Evolutionary conservation across 2,329 filamentous ascomycete species (phyloP).

Genomic region (Metarhizium brunneum): DNA sequence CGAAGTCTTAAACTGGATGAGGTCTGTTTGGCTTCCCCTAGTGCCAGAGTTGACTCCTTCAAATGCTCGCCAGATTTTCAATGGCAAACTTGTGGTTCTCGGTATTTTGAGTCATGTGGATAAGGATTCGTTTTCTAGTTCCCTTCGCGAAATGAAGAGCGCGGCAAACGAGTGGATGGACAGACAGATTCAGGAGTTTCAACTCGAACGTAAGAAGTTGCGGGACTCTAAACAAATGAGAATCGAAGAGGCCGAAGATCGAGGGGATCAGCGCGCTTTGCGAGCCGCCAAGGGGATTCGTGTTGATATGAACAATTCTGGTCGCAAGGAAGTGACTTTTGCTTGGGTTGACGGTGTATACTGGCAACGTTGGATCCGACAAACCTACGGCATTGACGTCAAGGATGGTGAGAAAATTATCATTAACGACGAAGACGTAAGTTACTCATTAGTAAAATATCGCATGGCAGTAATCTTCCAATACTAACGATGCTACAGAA

Average conservation of each 20-base stretch:
- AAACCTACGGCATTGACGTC: slow-evolving; percentile 89
- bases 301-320: slow-evolving; percentile 81
- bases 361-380: slow-evolving; percentile 94
- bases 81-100: slow-evolving; percentile 87
- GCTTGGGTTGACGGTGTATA: slow-evolving; percentile 96
- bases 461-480: too few species aligned
- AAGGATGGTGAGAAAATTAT: slow-evolving; percentile 84
- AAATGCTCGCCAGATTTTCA: slow-evolving; percentile 92
- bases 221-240: slow-evolving; percentile 90
- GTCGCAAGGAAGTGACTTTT: slow-evolving; percentile 84
- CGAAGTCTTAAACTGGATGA: slow-evolving; percentile 82
- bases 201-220: slow-evolving; percentile 85
- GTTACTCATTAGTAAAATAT: slow-evolving; percentile 22
- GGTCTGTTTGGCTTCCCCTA: slow-evolving; percentile 88
- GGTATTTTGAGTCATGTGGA: slow-evolving; percentile 77
- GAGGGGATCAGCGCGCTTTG: slow-evolving; percentile 79
- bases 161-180: slow-evolving; percentile 98
- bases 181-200: slow-evolving; percentile 84
- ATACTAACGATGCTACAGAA: slow-evolving; percentile 43
- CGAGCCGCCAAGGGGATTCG: slow-evolving; percentile 82
- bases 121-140: slow-evolving; percentile 65
- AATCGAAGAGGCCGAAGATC: slow-evolving; percentile 93
- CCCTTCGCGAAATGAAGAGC: slow-evolving; percentile 86
- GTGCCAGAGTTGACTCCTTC: slow-evolving; percentile 87
- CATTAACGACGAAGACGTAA: slow-evolving; percentile 94